Base-by-base conservation (phyloP, 495 filamentous ascomycete genomes). In the Polyplosphaeria fusca region DNA sequence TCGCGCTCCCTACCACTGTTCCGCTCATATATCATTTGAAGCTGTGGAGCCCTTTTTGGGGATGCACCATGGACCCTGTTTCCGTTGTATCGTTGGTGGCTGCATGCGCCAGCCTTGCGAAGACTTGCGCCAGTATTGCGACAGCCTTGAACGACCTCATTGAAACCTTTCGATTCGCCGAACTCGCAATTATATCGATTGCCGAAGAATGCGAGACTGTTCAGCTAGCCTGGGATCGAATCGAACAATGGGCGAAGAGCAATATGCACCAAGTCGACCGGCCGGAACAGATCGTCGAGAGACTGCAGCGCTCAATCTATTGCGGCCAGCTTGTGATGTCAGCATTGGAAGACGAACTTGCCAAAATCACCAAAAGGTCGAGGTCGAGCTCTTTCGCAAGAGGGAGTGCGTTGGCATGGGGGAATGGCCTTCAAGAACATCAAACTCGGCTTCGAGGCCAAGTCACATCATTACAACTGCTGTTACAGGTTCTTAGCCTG, bases 381-480 rank as follows among this genome's bases (percentile, higher is more conserved):
- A 19, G 40, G 16, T 5, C 20, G 18, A 24, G n/a, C 20, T 2
- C 3, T 7, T 38, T 46, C 38, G 18, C 22, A 38, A 24, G 57
- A n/a, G 7, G 42, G 23, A n/a, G 13, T 5, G 42, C 9, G 7
- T 3, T 60, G 13, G 5, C 52, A 47, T 37, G 68, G 68, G 13
- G 71, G 64, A 49, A 77, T 74, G 2, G 67, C 53, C 37, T 64
- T 58, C 60, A 74, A 71, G 0, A 76, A 66, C 50, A 70, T 70
- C 20, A 75, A 58, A 28, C 82, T 74, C 7, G 75, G 62, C 38
- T 73, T 60, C 0, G 73, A 52, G 9, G 74, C 64, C 22, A 71
- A 67, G 12, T 61, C 58, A 1, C 66, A 62, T 25, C 71, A 57
- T 9, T 68, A 24, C 7, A 28, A 20, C 27, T 60, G 7, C 35